Evolutionary conservation across 352 stramenopile species (phyloP).

Genomic region (Elongisporangium undulatum): DNA sequence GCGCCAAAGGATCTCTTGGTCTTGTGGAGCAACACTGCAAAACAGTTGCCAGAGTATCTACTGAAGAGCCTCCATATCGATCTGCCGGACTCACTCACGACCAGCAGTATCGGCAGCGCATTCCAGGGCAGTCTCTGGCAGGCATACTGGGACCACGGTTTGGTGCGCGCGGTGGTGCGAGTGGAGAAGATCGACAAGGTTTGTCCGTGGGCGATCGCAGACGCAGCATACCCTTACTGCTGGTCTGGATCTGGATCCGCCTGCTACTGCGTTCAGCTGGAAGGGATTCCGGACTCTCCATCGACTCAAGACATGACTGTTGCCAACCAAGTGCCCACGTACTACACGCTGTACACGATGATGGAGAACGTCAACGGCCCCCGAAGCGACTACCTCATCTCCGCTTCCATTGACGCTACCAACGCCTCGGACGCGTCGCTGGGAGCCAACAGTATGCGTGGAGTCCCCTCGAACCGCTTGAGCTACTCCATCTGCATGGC

Average conservation of each 20-base stretch:
- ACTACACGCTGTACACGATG: background rate
- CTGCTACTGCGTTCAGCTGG: background rate
- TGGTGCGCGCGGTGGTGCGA: background rate
- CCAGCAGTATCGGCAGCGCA: background rate
- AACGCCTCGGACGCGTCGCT: background rate
- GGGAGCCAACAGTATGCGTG: background rate
- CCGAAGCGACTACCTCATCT: background rate
- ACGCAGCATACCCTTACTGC: background rate
- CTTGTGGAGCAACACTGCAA: background rate
- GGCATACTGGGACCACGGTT: background rate
- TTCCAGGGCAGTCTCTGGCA: background rate
- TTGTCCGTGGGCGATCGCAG: background rate
- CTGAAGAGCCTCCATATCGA: background rate
- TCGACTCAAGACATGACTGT: background rate
- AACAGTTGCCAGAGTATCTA: background rate
- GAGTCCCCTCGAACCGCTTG: constrained; percentile 5
- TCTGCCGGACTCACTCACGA: background rate
- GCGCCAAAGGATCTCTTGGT: background rate
- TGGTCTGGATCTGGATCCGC: background rate
- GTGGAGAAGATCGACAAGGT: background rate
- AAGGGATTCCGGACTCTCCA: background rate
- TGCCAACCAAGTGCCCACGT: background rate
- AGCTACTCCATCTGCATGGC: constrained; percentile 5
- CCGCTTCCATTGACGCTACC: background rate
- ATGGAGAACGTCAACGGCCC: background rate